phyloP scores from a whole-genome alignment of 225 moss, liverwort and hornwort species.

The Bryoerythrophyllum caledonicum region DNA sequence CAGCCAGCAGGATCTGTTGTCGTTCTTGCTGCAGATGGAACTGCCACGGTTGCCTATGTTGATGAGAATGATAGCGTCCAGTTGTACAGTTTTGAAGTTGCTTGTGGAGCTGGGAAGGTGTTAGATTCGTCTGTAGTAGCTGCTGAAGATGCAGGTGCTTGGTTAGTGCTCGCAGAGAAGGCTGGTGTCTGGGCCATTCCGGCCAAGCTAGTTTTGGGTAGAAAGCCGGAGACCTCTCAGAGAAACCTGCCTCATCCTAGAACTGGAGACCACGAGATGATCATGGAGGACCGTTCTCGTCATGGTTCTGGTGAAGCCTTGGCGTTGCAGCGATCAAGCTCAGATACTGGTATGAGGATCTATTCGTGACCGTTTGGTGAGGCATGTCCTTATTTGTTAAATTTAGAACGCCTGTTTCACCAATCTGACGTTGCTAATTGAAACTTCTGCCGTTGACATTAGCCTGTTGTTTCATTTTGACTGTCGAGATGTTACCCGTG shows the following conservation, averaged over 20 bases:
- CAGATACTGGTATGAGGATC: constrained; percentile 50
- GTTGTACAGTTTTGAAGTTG: constrained; percentile 82
- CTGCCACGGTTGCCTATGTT: constrained; percentile 75
- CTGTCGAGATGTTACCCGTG: not conserved
- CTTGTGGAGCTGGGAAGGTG: constrained; percentile 87
- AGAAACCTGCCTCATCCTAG: constrained; percentile 54
- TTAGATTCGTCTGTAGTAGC: constrained; percentile 83
- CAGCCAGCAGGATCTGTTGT: constrained; percentile 81
- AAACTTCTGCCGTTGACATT: constrained; percentile 5
- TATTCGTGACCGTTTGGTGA: constrained; percentile 17
- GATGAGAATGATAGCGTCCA: constrained; percentile 55
- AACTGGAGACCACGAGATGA: constrained; percentile 46
- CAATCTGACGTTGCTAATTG: not conserved
- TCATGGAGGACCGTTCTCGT: constrained; percentile 52
- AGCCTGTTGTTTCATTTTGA: not conserved
- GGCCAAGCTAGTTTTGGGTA: constrained; percentile 61
- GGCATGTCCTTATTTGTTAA: not conserved
- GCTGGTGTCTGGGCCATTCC: constrained; percentile 98
- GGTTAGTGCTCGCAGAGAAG: constrained; percentile 90
- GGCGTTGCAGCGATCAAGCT: constrained; percentile 45
- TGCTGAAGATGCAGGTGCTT: constrained; percentile 76
- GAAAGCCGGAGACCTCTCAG: constrained; percentile 56
- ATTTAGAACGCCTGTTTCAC: not conserved
- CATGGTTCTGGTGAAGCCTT: constrained; percentile 40
- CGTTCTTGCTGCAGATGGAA: constrained; percentile 84